phyloP scores from a whole-genome alignment of 2,329 filamentous ascomycete genomes.

The Aureobasidium sp. region DNA sequence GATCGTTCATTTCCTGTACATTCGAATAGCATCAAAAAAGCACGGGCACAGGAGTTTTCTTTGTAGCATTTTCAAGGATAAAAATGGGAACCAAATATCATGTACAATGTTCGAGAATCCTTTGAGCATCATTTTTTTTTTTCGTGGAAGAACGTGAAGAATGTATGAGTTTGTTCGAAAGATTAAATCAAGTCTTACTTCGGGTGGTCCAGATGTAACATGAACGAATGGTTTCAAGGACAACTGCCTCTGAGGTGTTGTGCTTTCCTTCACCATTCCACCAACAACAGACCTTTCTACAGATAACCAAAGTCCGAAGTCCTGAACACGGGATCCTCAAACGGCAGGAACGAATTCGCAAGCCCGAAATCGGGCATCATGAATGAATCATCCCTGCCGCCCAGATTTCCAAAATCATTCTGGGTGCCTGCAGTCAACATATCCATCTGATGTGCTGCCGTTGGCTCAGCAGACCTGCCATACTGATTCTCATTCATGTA shows the following conservation, averaged over 20 bases:
- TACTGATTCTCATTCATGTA: neutral
- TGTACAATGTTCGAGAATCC: neutral
- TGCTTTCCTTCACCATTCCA: too few species aligned
- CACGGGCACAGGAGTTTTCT: neutral
- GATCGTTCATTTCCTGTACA: neutral
- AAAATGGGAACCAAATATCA: neutral
- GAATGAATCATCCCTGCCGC: neutral
- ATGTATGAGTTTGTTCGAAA: too few species aligned
- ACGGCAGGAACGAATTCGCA: conserved; percentile 9
- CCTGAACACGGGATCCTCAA: conserved; percentile 12
- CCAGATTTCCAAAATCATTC: neutral
- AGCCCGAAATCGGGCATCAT: conserved; percentile 13
- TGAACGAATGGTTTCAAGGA: neutral
- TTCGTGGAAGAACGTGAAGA: neutral
- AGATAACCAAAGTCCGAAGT: conserved; percentile 6
- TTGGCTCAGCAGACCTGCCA: neutral
- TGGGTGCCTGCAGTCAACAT: neutral
- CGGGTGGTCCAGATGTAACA: too few species aligned
- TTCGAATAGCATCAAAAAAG: neutral
- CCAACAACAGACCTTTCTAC: neutral
- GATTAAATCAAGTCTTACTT: too few species aligned
- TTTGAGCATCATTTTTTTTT: neutral
- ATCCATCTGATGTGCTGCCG: neutral
- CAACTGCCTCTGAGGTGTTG: neutral
- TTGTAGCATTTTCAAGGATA: neutral